Evolutionary conservation across 768 basidiomycete genomes (phyloP).

Genomic region (Termitomyces heimii): DNA sequence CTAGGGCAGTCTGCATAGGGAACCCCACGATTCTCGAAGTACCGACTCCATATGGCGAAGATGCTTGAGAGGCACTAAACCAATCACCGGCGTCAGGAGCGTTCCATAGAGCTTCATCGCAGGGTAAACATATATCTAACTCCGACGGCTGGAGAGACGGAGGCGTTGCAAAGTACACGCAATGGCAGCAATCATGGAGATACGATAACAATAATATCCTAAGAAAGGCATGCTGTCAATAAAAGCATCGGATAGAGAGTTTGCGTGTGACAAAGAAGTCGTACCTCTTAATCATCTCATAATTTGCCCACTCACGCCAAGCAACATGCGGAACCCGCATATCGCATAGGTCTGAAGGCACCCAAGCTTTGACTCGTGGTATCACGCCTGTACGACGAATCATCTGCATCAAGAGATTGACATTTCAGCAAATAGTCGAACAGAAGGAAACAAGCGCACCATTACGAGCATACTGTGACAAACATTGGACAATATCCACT

Average conservation of each 20-base stretch:
- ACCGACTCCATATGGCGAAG: slow-evolving; percentile 25
- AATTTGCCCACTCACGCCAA: slow-evolving; percentile 55
- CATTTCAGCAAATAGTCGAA: background rate
- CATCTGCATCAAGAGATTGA: slow-evolving; percentile 27
- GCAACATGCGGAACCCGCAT: slow-evolving; percentile 28
- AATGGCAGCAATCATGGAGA: too few relatives aligned
- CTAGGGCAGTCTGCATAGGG: slow-evolving; percentile 31
- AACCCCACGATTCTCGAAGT: slow-evolving; percentile 28
- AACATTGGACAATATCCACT: slow-evolving; percentile 41
- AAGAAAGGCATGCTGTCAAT: slow-evolving; percentile 9
- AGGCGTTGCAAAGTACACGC: slow-evolving; percentile 41
- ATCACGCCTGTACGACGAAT: slow-evolving; percentile 42
- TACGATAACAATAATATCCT: slow-evolving; percentile 46
- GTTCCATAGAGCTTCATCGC: slow-evolving; percentile 51
- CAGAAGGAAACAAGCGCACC: slow-evolving; percentile 29
- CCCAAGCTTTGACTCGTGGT: slow-evolving; percentile 38
- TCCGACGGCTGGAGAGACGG: slow-evolving; percentile 43
- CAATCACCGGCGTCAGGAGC: slow-evolving; percentile 44
- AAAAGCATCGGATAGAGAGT: slow-evolving; percentile 2
- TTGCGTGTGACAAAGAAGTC: slow-evolving; percentile 6
- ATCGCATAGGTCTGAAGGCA: slow-evolving; percentile 31
- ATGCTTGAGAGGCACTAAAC: slow-evolving; percentile 32
- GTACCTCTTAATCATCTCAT: slow-evolving; percentile 55
- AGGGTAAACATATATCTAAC: slow-evolving; percentile 48
- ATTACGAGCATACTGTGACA: slow-evolving; percentile 59